Percentiles rank a stretch among this genome's conserved stretches.
Evolutionary conservation across 148 eudicot species (phyloP).

Genomic region (Pouteria glomerata): DNA sequence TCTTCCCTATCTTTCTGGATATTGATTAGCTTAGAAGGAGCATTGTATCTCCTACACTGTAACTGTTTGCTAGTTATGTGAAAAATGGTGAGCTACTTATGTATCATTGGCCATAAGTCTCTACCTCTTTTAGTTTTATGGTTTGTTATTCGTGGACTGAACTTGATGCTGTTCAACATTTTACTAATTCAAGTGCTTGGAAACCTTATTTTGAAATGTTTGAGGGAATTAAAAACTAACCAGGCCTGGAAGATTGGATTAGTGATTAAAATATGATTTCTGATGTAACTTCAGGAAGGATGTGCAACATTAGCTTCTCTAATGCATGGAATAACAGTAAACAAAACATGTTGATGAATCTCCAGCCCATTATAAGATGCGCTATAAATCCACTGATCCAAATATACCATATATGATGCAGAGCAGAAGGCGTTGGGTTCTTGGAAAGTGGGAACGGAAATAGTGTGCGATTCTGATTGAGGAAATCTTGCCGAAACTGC

Average conservation of each 20-base stretch:
- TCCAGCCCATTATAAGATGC: background rate
- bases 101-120: too few relatives aligned
- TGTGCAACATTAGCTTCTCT: background rate
- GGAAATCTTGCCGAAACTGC: too few relatives aligned
- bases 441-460: too few relatives aligned
- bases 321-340: background rate
- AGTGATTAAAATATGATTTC: background rate
- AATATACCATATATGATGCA: too few relatives aligned
- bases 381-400: too few relatives aligned
- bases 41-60: too few relatives aligned
- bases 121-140: background rate
- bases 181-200: background rate
- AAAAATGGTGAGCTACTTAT: too few relatives aligned
- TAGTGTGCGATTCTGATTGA: too few relatives aligned
- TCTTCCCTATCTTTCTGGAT: too few relatives aligned
- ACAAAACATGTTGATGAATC: constrained; percentile 2
- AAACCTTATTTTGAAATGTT: background rate
- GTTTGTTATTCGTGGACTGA: background rate
- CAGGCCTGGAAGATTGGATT: background rate
- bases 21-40: too few relatives aligned
- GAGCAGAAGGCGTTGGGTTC: too few relatives aligned
- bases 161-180: background rate
- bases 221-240: background rate
- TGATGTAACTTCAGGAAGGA: background rate
- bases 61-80: too few relatives aligned